Conservation (phyloP, 257 asterid genomes). For the Petunia axillaris region DNA sequence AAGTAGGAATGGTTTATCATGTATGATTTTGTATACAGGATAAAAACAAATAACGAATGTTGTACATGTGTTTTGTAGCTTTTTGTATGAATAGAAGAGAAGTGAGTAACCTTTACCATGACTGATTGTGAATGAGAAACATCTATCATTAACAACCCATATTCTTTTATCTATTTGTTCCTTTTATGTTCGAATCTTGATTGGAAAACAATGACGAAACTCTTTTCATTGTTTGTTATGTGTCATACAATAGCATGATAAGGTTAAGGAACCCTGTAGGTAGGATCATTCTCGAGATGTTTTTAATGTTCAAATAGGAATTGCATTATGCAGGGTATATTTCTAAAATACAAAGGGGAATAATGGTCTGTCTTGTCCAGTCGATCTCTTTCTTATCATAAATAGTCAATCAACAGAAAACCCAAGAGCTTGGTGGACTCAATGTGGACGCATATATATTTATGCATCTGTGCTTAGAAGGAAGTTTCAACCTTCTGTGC, state of each 20-base stretch:
- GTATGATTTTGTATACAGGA: conserved; percentile 47
- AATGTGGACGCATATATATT: too few species aligned
- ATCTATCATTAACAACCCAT: background rate
- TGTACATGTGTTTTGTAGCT: conserved; percentile 29
- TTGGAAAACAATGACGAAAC: background rate
- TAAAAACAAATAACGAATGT: conserved; percentile 7
- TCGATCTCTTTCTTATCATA: too few species aligned
- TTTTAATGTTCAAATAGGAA: too few species aligned
- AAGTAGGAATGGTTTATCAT: conserved; percentile 93
- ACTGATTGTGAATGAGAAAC: background rate
- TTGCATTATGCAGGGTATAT: too few species aligned
- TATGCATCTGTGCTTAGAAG: too few species aligned
- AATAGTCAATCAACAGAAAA: too few species aligned
- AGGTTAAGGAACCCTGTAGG: background rate
- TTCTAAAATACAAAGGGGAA: too few species aligned
- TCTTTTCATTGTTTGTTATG: background rate
- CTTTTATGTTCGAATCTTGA: background rate
- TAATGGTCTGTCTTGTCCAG: too few species aligned
- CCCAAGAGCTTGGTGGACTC: too few species aligned
- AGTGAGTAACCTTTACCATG: background rate
- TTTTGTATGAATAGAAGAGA: conserved; percentile 25
- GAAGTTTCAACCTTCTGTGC: too few species aligned
- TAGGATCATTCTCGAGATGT: too few species aligned
- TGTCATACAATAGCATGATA: background rate
- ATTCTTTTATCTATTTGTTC: background rate